These are phyloP conservation scores for Komagataella pseudopastoris DNA, from an alignment of 805 yeast genomes.

Conservation along the genomic window DNA sequence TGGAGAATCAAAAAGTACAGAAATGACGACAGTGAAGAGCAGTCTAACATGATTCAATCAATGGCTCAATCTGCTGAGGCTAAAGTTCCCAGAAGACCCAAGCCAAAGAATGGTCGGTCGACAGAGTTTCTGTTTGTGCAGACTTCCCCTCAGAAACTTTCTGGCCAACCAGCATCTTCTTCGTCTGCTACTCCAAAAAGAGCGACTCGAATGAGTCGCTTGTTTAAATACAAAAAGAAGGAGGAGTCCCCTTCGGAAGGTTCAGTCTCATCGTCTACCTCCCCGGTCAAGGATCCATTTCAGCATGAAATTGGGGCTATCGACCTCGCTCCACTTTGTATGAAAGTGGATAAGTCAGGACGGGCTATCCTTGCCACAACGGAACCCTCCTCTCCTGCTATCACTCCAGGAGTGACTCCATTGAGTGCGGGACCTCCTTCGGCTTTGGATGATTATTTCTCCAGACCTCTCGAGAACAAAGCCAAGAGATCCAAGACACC, in stretches of 20 bases:
- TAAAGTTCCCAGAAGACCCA: slow-evolving; percentile 14
- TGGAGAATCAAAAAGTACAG: slow-evolving; percentile 18
- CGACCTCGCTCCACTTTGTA: background rate
- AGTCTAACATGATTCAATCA: slow-evolving; percentile 15
- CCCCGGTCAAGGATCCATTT: background rate
- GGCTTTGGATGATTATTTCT: background rate
- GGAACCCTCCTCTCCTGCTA: background rate
- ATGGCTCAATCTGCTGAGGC: slow-evolving; percentile 1
- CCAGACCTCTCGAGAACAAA: background rate
- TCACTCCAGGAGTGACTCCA: background rate
- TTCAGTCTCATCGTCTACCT: background rate
- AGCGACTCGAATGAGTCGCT: background rate
- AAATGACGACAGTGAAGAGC: slow-evolving; percentile 18
- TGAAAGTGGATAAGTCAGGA: background rate
- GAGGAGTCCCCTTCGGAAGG: background rate
- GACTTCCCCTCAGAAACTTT: slow-evolving; percentile 2
- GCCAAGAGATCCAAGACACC: background rate
- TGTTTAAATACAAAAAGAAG: slow-evolving; percentile 1
- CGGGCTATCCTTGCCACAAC: background rate
- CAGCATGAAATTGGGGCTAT: background rate
- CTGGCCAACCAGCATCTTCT: background rate
- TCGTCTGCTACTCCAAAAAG: background rate
- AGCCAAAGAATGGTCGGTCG: slow-evolving; percentile 17
- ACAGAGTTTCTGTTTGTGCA: slow-evolving; percentile 20
- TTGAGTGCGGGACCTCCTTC: background rate